Evolutionary conservation across 257 asterid genomes (phyloP), one percentile per base, ranked within the genome.

Genomic region (Scutellaria galericulata): DNA sequence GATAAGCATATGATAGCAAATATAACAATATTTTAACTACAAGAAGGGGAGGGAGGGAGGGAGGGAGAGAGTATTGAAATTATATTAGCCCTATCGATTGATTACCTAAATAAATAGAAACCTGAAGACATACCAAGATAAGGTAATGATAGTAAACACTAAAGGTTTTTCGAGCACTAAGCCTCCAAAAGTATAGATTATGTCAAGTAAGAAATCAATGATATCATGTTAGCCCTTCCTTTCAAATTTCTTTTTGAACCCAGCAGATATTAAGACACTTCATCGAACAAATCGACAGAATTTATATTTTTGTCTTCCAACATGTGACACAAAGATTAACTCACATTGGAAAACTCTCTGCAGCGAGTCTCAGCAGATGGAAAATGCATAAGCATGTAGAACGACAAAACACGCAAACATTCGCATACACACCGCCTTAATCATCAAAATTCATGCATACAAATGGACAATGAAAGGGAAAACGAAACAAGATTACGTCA

Each of bases 1-100:
- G 27, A 59, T 41, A 78, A 51, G 58, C 54, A 66, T 14, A 35
- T 9, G 37, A 27, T 73, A 24, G 63, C 64, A 59, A 45, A 60
- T 13, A 1, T 37, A 18, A 22, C 58, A 73, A 9, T 46, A 40
- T 14, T 56, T 53, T 2, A 31, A 3, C 37, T 31, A 31, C 37
- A 31, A 31, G 37, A 31, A 4, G 37, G 5, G 5, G 0, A n/a
- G 15, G 27, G 37, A 6, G 37, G 37, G 37, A 4, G 37, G 37
- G 37, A 4, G 37, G 7, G 15, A 15, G 37, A 18, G 8, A 14
- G 27, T 22, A 9, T 7, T 54, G 1, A 42, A 39, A 1, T 40
- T 41, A 22, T 44, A 37, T 42, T 18, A 46, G 5, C 27, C 60
- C 40, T 18, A 72, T 37, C 37, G 37, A 31, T 18, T 18, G 18